Conservation (phyloP, 129 eudicot genomes). For the Chrysanthemum makinoi region DNA sequence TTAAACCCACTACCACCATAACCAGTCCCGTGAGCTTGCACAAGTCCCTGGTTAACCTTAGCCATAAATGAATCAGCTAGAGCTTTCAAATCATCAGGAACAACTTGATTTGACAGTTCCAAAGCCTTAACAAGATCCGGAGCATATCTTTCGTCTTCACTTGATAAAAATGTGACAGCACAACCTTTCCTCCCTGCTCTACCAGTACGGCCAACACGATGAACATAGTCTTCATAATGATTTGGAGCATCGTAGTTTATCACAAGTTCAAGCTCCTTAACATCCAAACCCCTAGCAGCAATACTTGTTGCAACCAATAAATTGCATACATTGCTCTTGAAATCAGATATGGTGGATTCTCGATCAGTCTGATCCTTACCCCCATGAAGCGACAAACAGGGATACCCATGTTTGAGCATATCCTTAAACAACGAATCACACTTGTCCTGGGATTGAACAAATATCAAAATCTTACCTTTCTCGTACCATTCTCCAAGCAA, state of each 20-base stretch:
- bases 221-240: slow-evolving; percentile 82
- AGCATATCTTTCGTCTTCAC: slow-evolving; percentile 65
- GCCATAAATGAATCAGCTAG: slow-evolving; percentile 75
- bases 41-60: slow-evolving; percentile 75
- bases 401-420: slow-evolving; percentile 64
- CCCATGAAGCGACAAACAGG: slow-evolving; percentile 76
- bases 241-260: slow-evolving; percentile 72
- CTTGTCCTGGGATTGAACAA: slow-evolving; percentile 75
- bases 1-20: slow-evolving; percentile 81
- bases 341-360: slow-evolving; percentile 75
- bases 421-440: slow-evolving; percentile 69
- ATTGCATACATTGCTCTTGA: slow-evolving; percentile 72
- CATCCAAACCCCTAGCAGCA: slow-evolving; percentile 84
- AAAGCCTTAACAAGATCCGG: slow-evolving; percentile 78
- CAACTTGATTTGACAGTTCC: slow-evolving; percentile 63
- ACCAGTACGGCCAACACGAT: slow-evolving; percentile 80
- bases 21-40: slow-evolving; percentile 80
- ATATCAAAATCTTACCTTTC: slow-evolving; percentile 71
- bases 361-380: slow-evolving; percentile 81
- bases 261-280: slow-evolving; percentile 76
- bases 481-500: slow-evolving; percentile 82
- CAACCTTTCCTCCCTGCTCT: slow-evolving; percentile 76
- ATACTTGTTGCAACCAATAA: slow-evolving; percentile 70
- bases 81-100: slow-evolving; percentile 71
- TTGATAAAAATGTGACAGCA: slow-evolving; percentile 62